Conservation (phyloP, 805 yeast species). For the Scheffersomyces coipomensis region DNA sequence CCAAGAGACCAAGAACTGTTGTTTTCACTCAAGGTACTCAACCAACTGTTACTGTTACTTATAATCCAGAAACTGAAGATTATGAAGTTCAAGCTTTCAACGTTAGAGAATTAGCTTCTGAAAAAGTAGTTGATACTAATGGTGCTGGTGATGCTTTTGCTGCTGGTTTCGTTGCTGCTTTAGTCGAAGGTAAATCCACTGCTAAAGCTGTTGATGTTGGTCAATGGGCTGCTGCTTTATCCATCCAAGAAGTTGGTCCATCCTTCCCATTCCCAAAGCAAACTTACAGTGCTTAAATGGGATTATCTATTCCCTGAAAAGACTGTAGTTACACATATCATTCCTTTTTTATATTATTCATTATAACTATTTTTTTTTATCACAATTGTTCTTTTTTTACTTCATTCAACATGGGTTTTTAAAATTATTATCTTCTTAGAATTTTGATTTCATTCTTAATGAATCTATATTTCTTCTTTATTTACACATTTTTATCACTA, state of each 20-base stretch:
- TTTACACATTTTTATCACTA: not conserved
- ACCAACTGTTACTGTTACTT: conserved; percentile 77
- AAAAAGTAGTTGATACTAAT: conserved; percentile 84
- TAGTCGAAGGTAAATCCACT: conserved; percentile 69
- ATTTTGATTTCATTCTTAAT: too few species aligned
- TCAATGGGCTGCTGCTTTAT: conserved; percentile 93
- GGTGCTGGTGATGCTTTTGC: conserved; percentile 99
- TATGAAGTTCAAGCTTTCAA: conserved; percentile 52
- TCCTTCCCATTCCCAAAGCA: conserved; percentile 83
- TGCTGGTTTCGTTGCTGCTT: conserved; percentile 89
- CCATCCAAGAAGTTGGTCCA: conserved; percentile 94
- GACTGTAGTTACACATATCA: not conserved
- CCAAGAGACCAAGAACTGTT: conserved; percentile 73
- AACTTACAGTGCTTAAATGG: conserved; percentile 27
- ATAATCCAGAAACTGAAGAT: conserved; percentile 47
- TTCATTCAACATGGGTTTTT: conserved; percentile 22
- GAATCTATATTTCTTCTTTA: not conserved
- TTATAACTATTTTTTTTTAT: not conserved
- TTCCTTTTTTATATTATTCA: not conserved
- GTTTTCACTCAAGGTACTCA: conserved; percentile 95
- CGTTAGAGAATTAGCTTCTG: conserved; percentile 68
- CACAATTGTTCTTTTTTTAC: conserved; percentile 4
- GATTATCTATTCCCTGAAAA: not conserved
- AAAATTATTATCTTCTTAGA: too few species aligned
- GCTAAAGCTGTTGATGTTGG: conserved; percentile 72